Conservation (phyloP, 2,329 filamentous ascomycete genomes). For the Penicillium nordicum region DNA sequence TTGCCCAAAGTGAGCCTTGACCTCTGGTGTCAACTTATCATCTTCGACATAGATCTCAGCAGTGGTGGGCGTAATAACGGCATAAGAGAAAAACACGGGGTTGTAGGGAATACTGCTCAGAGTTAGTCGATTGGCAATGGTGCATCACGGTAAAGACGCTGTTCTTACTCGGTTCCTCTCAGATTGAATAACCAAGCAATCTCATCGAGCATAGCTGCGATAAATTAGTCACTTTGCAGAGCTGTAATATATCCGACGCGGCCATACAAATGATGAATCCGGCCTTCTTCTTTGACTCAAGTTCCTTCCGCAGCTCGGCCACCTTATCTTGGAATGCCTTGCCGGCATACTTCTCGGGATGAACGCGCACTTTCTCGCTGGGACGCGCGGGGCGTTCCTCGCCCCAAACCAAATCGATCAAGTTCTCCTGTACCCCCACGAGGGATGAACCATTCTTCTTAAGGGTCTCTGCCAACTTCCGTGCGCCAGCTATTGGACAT, state of each 20-base stretch:
- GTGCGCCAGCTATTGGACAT: slow-evolving; percentile 53
- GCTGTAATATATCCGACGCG: not conserved
- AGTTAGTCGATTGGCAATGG: not conserved
- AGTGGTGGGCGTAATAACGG: slow-evolving; percentile 71
- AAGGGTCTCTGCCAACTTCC: slow-evolving; percentile 79
- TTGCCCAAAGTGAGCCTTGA: slow-evolving; percentile 65
- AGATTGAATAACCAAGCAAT: slow-evolving; percentile 99
- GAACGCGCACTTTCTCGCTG: slow-evolving; percentile 69
- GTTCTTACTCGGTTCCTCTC: slow-evolving; percentile 71
- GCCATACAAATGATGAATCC: slow-evolving; percentile 73
- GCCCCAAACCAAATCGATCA: slow-evolving; percentile 90
- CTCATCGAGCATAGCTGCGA: slow-evolving; percentile 78
- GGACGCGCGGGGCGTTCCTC: slow-evolving; percentile 69
- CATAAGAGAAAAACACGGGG: slow-evolving; percentile 97
- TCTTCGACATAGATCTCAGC: slow-evolving; percentile 83
- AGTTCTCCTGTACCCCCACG: slow-evolving; percentile 71
- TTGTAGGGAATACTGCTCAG: slow-evolving; percentile 77
- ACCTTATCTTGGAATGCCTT: slow-evolving; percentile 82
- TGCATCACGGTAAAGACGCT: not conserved
- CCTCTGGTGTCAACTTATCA: slow-evolving; percentile 68
- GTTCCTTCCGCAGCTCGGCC: slow-evolving; percentile 78
- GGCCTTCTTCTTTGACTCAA: slow-evolving; percentile 82
- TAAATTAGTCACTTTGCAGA: slow-evolving; percentile 12
- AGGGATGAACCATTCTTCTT: slow-evolving; percentile 78
- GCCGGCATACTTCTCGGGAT: slow-evolving; percentile 71